Base-by-base conservation (phyloP, 108 stramenopile species). In the Craspedostauros australis region DNA sequence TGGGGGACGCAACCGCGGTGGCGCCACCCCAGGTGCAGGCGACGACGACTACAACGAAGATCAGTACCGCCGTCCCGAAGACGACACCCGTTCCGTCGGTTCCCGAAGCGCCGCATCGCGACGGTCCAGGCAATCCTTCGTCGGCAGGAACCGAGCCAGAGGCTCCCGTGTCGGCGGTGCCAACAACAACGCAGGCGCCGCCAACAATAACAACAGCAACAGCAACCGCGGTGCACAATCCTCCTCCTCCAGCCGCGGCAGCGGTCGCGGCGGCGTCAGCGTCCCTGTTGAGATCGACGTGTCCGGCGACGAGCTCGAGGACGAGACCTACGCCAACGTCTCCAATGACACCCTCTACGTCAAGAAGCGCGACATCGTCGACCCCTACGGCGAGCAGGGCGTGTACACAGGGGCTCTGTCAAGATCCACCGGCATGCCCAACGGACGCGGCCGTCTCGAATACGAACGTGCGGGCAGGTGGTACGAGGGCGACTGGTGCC, bases 401-500 rank as follows among this genome's bases (percentile, higher is more conserved):
- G 46, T 65, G 46, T 76, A 76, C 33, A 63, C 69, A 12, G 75
- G 75, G 4, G 57, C 62, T 1, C 60, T 76, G 14, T 57, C 54
- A 57, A 76, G 70, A 34, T 53, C 61, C 12, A 70, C 69, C 4
- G 51, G 65, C 38, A 76, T 76, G 75, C 75, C 75, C 20, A 68
- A 76, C 50, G 75, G 75, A 25, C 56, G 48, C 21, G 75, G 75
- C 22, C 69, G 75, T 24, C 59, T 76, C 1, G 75, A 76, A 44
- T 76, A 76, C 39, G 75, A 70, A 34, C 62, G 64, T 47, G 75
- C 65, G 32, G 69, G 69, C 25, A 60, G 75, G 20, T 76, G 75
- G 75, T 76, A 76, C 39, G 70, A 76, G 44, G 74, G 75, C 27
- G 70, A 70, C 26, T 76, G 75, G 75, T 70, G 60, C 18, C 75